phyloP scores from a whole-genome alignment of 306 rosid genomes.

The Acacia acuminata region DNA sequence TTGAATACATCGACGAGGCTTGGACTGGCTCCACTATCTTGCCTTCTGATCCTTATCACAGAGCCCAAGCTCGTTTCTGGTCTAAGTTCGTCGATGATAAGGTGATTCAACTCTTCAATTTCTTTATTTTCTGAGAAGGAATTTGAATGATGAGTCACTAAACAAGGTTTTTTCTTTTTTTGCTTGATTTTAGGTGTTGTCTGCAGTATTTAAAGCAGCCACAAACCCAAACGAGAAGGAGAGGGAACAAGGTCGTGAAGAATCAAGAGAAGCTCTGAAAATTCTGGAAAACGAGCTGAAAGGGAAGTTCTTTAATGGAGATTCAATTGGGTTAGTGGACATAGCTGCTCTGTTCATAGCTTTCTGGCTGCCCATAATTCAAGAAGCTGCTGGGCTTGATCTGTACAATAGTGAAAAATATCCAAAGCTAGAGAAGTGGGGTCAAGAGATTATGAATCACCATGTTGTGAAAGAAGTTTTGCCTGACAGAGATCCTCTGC shows the following conservation, averaged over 20 bases:
- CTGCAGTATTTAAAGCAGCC: conserved; percentile 12
- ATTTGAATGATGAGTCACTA: neutral
- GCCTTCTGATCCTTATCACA: conserved; percentile 40
- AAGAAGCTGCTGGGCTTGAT: conserved; percentile 45
- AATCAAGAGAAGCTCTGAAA: conserved; percentile 27
- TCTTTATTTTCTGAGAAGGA: neutral
- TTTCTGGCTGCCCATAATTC: conserved; percentile 46
- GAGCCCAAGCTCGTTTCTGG: conserved; percentile 48
- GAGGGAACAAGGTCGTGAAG: conserved; percentile 40
- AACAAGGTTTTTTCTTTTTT: neutral
- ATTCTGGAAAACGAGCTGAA: neutral
- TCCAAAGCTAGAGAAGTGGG: conserved; percentile 52
- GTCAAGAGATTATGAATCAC: conserved; percentile 40
- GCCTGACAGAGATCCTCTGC: conserved; percentile 36
- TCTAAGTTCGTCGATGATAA: conserved; percentile 40
- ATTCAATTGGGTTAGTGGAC: conserved; percentile 38
- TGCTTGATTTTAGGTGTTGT: conserved; percentile 6
- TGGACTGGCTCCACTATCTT: conserved; percentile 36
- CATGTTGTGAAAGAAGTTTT: conserved; percentile 37
- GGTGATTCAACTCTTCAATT: conserved; percentile 15
- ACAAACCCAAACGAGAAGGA: conserved; percentile 25
- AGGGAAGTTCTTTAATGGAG: neutral
- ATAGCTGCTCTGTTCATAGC: conserved; percentile 46
- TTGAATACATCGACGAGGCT: conserved; percentile 47
- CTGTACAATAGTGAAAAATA: conserved; percentile 37